A percentile compares a stretch with the other conserved stretches of the same genome.
phyloP scores from a whole-genome alignment of 2,329 filamentous ascomycete species.

The Hypoxylon sp. region DNA sequence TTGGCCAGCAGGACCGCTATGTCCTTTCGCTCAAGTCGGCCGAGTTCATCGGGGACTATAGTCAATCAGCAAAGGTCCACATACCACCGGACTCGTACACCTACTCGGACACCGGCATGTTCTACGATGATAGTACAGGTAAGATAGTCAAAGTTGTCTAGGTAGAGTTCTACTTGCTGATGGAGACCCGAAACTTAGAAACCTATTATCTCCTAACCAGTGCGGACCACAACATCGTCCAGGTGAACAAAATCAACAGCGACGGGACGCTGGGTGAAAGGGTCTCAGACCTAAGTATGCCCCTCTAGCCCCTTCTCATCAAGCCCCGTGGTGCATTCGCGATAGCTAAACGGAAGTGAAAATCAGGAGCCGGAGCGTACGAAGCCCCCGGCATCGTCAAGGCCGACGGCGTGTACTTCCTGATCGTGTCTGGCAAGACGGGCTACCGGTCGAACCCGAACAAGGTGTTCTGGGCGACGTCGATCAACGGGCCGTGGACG shows the following conservation, averaged over 20 bases:
- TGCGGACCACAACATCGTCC: conserved; percentile 52
- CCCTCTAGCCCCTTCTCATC: background rate
- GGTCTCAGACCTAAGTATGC: conserved; percentile 41
- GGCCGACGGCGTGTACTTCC: conserved; percentile 46
- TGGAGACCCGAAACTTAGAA: conserved; percentile 25
- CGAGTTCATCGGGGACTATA: conserved; percentile 45
- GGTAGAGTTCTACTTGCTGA: conserved; percentile 3
- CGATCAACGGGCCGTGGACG: conserved; percentile 45
- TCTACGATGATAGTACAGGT: conserved; percentile 45
- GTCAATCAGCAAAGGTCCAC: conserved; percentile 44
- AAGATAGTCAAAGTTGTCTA: background rate
- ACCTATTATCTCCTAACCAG: conserved; percentile 51
- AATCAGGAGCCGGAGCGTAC: conserved; percentile 46
- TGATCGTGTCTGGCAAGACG: conserved; percentile 50
- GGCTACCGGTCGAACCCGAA: conserved; percentile 49
- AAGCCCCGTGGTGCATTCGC: background rate
- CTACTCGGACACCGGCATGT: conserved; percentile 53
- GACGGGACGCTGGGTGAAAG: conserved; percentile 48
- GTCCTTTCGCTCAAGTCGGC: conserved; percentile 48
- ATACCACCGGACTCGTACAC: conserved; percentile 50
- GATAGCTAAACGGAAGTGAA: conserved; percentile 7
- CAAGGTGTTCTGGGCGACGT: conserved; percentile 48
- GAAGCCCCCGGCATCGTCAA: conserved; percentile 49
- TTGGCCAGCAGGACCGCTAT: conserved; percentile 51
- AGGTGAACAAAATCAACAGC: conserved; percentile 50